phyloP scores from a whole-genome alignment of 1,284 basidiomycete species.

The Ganoderma boninense region DNA sequence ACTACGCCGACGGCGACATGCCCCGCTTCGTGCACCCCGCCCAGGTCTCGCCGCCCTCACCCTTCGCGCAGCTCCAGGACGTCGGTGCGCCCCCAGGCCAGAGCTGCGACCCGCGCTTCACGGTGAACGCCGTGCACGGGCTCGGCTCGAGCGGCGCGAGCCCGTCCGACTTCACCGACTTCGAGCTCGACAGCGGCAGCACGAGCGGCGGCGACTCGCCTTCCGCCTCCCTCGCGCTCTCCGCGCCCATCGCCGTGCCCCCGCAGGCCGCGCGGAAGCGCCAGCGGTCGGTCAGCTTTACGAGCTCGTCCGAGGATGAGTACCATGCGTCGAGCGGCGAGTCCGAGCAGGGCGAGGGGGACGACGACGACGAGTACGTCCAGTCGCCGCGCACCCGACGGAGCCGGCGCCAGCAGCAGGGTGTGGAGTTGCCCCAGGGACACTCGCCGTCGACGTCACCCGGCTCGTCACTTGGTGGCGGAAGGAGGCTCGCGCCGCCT shows the following conservation, averaged over 20 bases:
- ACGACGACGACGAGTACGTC: conserved; percentile 46
- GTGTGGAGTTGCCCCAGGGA: background rate
- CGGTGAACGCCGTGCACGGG: conserved; percentile 22
- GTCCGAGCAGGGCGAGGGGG: conserved; percentile 40
- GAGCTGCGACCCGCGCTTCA: conserved; percentile 37
- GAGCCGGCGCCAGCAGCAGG: conserved; percentile 34
- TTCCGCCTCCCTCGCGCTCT: conserved; percentile 19
- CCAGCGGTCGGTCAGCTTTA: conserved; percentile 35
- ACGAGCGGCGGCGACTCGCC: conserved; percentile 35
- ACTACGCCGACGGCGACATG: conserved; percentile 24
- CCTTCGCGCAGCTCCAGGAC: conserved; percentile 33
- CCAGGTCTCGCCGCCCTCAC: conserved; percentile 40
- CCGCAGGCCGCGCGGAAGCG: conserved; percentile 26
- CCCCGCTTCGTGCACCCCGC: conserved; percentile 39
- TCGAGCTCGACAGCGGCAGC: conserved; percentile 17
- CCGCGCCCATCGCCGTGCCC: conserved; percentile 26
- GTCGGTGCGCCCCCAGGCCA: conserved; percentile 18
- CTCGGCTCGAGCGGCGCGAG: conserved; percentile 17
- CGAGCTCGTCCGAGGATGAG: conserved; percentile 31
- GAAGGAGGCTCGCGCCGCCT: conserved; percentile 54
- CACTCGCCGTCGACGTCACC: conserved; percentile 22
- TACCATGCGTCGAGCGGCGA: conserved; percentile 33
- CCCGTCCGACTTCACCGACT: conserved; percentile 25
- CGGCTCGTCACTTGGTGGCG: conserved; percentile 20
- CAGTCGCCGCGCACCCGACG: conserved; percentile 41